These are phyloP conservation scores for Flaveria sonorensis DNA, from an alignment of 129 eudicot genomes.

Conservation along the genomic window DNA sequence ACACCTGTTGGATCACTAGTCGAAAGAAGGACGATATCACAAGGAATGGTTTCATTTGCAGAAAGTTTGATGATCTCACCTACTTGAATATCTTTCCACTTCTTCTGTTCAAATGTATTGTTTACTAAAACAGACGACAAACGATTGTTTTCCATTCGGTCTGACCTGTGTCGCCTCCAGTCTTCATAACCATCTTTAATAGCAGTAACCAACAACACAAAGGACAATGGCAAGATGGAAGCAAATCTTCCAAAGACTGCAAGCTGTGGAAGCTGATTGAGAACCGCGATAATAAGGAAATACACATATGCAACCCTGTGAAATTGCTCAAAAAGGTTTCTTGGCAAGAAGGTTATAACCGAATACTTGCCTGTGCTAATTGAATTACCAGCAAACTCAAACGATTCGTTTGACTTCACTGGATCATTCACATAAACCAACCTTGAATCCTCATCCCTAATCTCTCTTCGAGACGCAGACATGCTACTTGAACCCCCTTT, in stretches of 20 bases:
- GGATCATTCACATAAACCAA: constrained; percentile 73
- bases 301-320: constrained; percentile 90
- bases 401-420: constrained; percentile 58
- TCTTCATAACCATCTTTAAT: constrained; percentile 94
- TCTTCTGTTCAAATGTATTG: constrained; percentile 48
- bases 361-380: constrained; percentile 80
- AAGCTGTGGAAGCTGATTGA: constrained; percentile 91
- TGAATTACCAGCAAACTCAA: constrained; percentile 74
- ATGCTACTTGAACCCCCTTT: constrained; percentile 47
- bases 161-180: constrained; percentile 78
- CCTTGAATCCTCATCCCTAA: constrained; percentile 85
- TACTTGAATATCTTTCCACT: constrained; percentile 75
- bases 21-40: constrained; percentile 82
- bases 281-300: constrained; percentile 76
- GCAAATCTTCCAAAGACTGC: constrained; percentile 91
- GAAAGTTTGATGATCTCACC: constrained; percentile 81
- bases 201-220: constrained; percentile 84
- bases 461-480: constrained; percentile 65
- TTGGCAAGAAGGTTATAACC: constrained; percentile 78
- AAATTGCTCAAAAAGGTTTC: constrained; percentile 89
- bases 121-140: constrained; percentile 54
- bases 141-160: constrained; percentile 71
- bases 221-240: constrained; percentile 74
- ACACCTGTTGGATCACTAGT: constrained; percentile 95
- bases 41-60: constrained; percentile 77